Percentiles rank a stretch among this genome's conserved stretches.
These are phyloP conservation scores for Fusarium caatingaense DNA, from an alignment of 2,329 filamentous ascomycete genomes.

Conservation along the genomic window DNA sequence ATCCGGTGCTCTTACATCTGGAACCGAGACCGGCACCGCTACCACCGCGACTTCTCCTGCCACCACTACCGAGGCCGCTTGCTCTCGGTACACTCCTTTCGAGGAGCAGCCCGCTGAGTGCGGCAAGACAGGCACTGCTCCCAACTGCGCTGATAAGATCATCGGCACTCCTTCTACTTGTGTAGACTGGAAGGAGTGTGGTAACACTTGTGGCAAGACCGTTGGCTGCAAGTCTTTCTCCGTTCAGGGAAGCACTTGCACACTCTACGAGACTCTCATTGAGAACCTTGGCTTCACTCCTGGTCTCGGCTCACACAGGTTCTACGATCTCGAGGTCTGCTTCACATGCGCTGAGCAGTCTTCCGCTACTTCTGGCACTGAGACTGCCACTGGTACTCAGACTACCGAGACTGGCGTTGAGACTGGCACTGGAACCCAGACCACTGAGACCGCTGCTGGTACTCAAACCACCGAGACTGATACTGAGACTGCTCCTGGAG, in stretches of 20 bases:
- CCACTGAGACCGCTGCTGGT: constrained; percentile 4
- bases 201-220: constrained; percentile 29
- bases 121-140: constrained; percentile 12
- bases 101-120: constrained; percentile 7
- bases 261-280: constrained; percentile 11
- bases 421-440: neutral
- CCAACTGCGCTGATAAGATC: constrained; percentile 6
- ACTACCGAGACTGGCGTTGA: neutral
- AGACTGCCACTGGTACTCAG: constrained; percentile 4
- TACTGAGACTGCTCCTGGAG: neutral
- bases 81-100: constrained; percentile 25
- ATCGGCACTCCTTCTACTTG: constrained; percentile 1
- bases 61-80: constrained; percentile 23
- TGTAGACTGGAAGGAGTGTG: constrained; percentile 11
- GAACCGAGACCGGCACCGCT: constrained; percentile 15
- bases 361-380: constrained; percentile 13
- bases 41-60: constrained; percentile 12
- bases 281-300: neutral
- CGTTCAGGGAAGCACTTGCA: constrained; percentile 4
- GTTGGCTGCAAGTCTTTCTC: constrained; percentile 37
- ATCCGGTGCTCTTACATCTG: constrained; percentile 17
- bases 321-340: constrained; percentile 33
- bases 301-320: neutral
- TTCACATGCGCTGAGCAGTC: constrained; percentile 31
- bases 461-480: neutral